Conservation (phyloP, 192 early-diverging fungal genomes). For the Backusella parvicylindrica region DNA sequence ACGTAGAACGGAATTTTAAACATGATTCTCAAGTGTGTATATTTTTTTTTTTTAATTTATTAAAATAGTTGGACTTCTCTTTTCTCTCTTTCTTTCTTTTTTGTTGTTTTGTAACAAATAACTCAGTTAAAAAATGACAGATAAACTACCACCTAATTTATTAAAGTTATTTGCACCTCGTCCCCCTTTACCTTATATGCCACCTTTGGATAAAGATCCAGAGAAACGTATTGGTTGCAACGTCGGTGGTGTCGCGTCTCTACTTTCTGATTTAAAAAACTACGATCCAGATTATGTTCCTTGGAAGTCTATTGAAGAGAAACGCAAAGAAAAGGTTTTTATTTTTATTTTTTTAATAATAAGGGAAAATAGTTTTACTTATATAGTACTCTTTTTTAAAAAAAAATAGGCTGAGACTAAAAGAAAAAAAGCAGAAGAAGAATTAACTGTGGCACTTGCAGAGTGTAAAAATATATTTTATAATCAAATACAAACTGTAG, state of each 20-base stretch:
- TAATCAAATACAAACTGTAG: too few relatives aligned
- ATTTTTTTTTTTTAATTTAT: not conserved
- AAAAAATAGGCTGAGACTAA: conserved; percentile 54
- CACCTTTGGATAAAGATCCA: conserved; percentile 66
- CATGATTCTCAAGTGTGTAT: not conserved
- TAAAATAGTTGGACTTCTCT: too few relatives aligned
- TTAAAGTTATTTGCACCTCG: conserved; percentile 79
- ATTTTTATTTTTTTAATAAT: not conserved
- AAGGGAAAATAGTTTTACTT: not conserved
- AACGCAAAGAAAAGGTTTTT: conserved; percentile 62
- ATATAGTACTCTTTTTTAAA: not conserved
- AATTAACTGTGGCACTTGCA: conserved; percentile 46
- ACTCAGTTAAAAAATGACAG: conserved; percentile 30
- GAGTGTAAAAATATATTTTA: conserved; percentile 39
- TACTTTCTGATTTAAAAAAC: conserved; percentile 43
- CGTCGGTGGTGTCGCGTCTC: conserved; percentile 58
- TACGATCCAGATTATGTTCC: conserved; percentile 77
- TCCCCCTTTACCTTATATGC: conserved; percentile 63
- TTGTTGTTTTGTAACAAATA: too few relatives aligned
- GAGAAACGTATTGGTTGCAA: conserved; percentile 48
- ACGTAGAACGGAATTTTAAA: not conserved
- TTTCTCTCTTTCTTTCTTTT: conserved; percentile 3
- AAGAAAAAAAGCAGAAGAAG: conserved; percentile 58
- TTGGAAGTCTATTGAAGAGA: conserved; percentile 63
- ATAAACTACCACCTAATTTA: conserved; percentile 64